Conservation (phyloP, 768 basidiomycete species). For the Rhizopogon rudus region DNA sequence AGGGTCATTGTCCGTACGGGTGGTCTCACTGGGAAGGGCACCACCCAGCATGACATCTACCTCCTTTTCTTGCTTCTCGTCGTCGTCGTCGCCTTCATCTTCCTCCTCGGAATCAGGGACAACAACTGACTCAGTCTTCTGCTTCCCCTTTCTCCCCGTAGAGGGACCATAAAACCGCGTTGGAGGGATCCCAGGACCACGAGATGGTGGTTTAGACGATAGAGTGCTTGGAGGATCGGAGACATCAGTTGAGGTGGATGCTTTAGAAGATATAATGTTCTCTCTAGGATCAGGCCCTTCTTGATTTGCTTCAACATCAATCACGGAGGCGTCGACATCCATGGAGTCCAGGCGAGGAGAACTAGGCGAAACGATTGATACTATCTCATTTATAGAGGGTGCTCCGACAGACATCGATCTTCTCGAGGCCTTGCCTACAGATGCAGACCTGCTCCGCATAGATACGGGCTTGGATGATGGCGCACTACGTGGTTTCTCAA, state of each 20-base stretch:
- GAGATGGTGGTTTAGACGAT: slow-evolving; percentile 4
- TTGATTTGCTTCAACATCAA: neutral
- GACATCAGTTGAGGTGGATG: neutral
- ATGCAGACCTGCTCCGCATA: neutral
- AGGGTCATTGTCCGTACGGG: slow-evolving; percentile 10
- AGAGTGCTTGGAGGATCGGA: neutral
- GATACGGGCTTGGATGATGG: slow-evolving; percentile 2
- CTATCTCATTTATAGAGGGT: too few relatives aligned
- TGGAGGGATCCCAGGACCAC: slow-evolving; percentile 10
- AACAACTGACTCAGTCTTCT: neutral
- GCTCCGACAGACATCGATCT: neutral
- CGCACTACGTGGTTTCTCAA: slow-evolving; percentile 5
- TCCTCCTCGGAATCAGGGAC: slow-evolving; percentile 15
- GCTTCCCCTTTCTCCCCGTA: slow-evolving; percentile 1
- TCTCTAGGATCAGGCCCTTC: neutral
- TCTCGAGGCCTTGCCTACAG: neutral
- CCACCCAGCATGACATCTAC: slow-evolving; percentile 24
- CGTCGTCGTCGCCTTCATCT: slow-evolving; percentile 22
- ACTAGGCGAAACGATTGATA: slow-evolving; percentile 7
- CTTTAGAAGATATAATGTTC: neutral
- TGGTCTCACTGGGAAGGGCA: slow-evolving; percentile 6
- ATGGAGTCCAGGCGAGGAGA: slow-evolving; percentile 11
- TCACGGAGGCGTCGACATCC: slow-evolving; percentile 17
- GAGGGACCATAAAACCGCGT: slow-evolving; percentile 18
- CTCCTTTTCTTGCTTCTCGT: slow-evolving; percentile 26